Evolutionary conservation across 164 flowering plant genomes (phyloP).

Genomic region (Litsea cubeba): DNA sequence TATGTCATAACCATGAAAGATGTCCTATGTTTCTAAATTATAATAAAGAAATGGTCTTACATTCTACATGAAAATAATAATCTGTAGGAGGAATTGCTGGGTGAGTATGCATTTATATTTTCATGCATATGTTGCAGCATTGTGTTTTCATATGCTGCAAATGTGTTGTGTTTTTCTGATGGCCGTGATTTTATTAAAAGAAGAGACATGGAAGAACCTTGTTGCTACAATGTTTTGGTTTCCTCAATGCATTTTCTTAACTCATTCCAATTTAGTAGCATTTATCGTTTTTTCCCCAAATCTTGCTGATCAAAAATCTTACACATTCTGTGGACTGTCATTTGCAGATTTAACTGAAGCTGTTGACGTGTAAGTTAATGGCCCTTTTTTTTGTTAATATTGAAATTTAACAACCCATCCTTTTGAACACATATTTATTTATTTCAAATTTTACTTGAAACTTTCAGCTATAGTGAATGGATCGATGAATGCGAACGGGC

Average conservation of each 20-base stretch:
- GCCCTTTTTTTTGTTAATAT: neutral
- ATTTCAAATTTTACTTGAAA: neutral
- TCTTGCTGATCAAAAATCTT: constrained; percentile 4
- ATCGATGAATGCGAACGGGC: constrained; percentile 17
- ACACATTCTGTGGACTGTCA: neutral
- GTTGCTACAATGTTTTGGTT: no score
- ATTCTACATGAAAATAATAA: neutral
- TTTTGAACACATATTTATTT: no score
- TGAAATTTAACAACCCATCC: neutral
- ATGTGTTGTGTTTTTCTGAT: no score
- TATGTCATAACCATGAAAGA: neutral
- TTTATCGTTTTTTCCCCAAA: no score
- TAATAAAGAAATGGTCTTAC: neutral
- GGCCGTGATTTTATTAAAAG: no score
- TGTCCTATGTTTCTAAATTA: neutral
- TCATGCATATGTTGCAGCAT: no score
- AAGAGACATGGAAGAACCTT: no score
- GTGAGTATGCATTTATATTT: no score
- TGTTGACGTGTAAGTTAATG: constrained; percentile 14
- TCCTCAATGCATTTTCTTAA: no score
- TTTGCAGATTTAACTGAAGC: constrained; percentile 14
- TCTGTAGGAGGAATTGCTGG: no score
- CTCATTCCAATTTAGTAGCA: no score
- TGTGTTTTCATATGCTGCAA: no score
- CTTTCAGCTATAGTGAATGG: constrained; percentile 16